Base-by-base conservation (phyloP, 805 yeast species). In the Sugiyamaella floridensis region DNA sequence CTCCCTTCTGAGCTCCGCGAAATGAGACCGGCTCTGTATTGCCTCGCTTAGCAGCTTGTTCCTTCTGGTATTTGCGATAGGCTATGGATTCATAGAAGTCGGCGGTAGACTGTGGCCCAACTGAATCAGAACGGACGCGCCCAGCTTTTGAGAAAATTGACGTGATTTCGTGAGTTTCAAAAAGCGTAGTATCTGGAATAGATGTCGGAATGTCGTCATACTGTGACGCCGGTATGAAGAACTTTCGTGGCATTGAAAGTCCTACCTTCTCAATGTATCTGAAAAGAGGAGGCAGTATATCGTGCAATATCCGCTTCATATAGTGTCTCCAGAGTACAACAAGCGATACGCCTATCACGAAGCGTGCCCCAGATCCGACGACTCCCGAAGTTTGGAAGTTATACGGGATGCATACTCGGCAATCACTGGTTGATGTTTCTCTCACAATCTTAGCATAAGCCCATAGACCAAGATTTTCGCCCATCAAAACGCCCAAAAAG, bases 401-500 rank as follows among this genome's bases (percentile, higher is more conserved):
- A 47, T 48, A 62, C 15, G 60, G 57, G 22, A 60, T 58, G 18
- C 57, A 51, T 8, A 59, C 64, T 11, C 20, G 44, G 20, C 52
- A 50, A 19, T 32, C 41, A 10, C 15, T 2, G 12, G 4, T 32
- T 4, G 37, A 11, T 32, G 4, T 14, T 14, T 14, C n/a, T 3
- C 37, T 14, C 37, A 32, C 9, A 11, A 32, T 32, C 37, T 32
- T 32, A 11, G 37, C 37, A 8, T 32, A 32, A 4, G n/a, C 37
- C 81, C 85, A 82, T 59, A 78, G 80, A 16, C 82, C 75, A 22
- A 85, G 57, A 56, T 86, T 93, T 6, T 85, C 60, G 0, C 99
- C 99, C 44, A 82, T 71, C 14, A 89, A 73, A 43, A 90, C 97
- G 2, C 96, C 96, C 49, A 90, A 72, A 62, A 92, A 92, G 4